A percentile compares a stretch with the other conserved stretches of the same genome.
Conservation (phyloP, 257 asterid species). For the Schizonepeta tenuifolia region DNA sequence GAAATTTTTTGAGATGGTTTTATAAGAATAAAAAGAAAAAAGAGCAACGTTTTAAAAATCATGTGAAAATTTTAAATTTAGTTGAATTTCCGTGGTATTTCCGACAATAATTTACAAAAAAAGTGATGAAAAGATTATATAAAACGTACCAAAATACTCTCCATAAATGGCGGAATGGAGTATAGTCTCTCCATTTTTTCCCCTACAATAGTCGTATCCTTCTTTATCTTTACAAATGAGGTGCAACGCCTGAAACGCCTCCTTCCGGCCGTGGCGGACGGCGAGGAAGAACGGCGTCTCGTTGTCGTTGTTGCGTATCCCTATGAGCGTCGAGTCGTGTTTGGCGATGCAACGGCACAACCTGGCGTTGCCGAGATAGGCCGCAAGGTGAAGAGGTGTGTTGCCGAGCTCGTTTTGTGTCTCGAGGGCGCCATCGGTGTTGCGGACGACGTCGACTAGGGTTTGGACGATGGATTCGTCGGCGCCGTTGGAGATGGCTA, state of each 20-base stretch:
- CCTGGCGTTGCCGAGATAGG: slow-evolving; percentile 22
- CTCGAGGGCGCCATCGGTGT: not conserved
- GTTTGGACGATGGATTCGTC: not conserved
- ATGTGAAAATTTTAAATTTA: too few relatives aligned
- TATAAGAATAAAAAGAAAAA: too few relatives aligned
- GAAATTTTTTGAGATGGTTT: too few relatives aligned
- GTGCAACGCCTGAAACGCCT: slow-evolving; percentile 34
- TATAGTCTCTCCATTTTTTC: slow-evolving; percentile 42
- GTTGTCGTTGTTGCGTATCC: slow-evolving; percentile 30
- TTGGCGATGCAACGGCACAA: slow-evolving; percentile 31
- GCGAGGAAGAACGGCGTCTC: slow-evolving; percentile 49
- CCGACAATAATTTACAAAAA: too few relatives aligned
- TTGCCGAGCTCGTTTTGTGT: slow-evolving; percentile 30
- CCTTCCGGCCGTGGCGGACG: slow-evolving; percentile 42
- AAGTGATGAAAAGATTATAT: too few relatives aligned
- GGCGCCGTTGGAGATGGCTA: slow-evolving; percentile 40
- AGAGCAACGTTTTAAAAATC: too few relatives aligned
- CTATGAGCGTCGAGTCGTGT: slow-evolving; percentile 1
- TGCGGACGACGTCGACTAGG: not conserved
- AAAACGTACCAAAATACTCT: slow-evolving; percentile 35
- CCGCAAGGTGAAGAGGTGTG: slow-evolving; percentile 41
- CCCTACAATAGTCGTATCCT: slow-evolving; percentile 14
- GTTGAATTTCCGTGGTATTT: too few relatives aligned
- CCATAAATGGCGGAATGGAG: slow-evolving; percentile 41
- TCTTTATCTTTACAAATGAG: not conserved